These are phyloP conservation scores for Infundibulicybe gibba DNA, from an alignment of 768 basidiomycete genomes.

Conservation along the genomic window DNA sequence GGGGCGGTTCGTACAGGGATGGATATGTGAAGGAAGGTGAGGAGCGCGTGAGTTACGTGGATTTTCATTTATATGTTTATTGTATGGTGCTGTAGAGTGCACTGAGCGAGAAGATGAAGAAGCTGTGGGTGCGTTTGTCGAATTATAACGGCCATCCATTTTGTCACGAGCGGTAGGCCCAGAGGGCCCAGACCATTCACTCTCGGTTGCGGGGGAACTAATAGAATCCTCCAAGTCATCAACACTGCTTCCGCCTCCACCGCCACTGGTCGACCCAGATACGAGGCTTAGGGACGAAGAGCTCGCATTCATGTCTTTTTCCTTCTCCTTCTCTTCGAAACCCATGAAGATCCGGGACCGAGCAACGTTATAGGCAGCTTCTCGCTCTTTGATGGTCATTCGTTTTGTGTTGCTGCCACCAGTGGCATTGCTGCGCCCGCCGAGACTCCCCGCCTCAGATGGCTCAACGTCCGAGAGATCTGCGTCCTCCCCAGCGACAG, in stretches of 20 bases:
- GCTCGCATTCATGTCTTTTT: constrained; percentile 71
- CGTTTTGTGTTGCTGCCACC: constrained; percentile 62
- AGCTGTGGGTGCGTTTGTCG: constrained; percentile 37
- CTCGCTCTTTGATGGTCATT: constrained; percentile 81
- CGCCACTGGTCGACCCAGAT: constrained; percentile 50
- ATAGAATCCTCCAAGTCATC: constrained; percentile 67
- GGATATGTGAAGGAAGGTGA: constrained; percentile 78
- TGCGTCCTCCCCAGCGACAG: constrained; percentile 70
- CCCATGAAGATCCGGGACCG: constrained; percentile 84
- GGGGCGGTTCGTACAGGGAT: constrained; percentile 63
- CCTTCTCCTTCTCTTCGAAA: constrained; percentile 73
- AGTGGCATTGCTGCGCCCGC: constrained; percentile 63
- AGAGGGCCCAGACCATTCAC: constrained; percentile 66
- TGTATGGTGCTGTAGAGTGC: constrained; percentile 49
- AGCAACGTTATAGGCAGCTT: constrained; percentile 87
- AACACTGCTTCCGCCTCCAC: constrained; percentile 53
- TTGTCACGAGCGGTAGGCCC: constrained; percentile 53
- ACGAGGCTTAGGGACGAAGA: constrained; percentile 68
- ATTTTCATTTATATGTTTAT: constrained; percentile 50
- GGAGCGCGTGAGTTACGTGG: constrained; percentile 68
- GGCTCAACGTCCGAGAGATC: constrained; percentile 78
- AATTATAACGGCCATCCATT: constrained; percentile 45
- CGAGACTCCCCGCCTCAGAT: constrained; percentile 76
- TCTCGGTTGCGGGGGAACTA: constrained; percentile 75
- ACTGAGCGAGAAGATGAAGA: constrained; percentile 61